These are phyloP conservation scores for Solanum dulcamara DNA, from an alignment of 257 asterid species.

Conservation along the genomic window DNA sequence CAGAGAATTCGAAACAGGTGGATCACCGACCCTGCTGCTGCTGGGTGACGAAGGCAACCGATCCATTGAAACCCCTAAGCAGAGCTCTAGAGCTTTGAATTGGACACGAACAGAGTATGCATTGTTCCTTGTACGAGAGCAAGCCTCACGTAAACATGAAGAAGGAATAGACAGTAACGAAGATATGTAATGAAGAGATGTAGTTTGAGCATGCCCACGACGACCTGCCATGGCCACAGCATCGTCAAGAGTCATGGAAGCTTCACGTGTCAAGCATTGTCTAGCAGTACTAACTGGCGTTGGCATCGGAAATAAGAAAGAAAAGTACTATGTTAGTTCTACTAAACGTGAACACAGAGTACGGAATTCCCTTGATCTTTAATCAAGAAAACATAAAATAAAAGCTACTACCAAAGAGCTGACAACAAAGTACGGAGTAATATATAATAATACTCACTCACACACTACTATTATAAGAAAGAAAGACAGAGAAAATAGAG, in stretches of 20 bases:
- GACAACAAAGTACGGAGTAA: neutral
- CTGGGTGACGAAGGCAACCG: conserved; percentile 46
- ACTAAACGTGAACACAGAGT: neutral
- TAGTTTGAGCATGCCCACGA: conserved; percentile 84
- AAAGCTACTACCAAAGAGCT: neutral
- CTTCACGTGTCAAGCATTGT: conserved; percentile 80
- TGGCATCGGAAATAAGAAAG: conserved; percentile 39
- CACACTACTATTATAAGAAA: neutral
- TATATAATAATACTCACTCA: neutral
- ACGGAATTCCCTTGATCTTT: neutral
- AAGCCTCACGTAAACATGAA: conserved; percentile 75
- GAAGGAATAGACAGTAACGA: conserved; percentile 60
- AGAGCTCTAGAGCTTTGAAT: conserved; percentile 83
- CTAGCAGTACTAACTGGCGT: conserved; percentile 71
- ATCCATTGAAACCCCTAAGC: conserved; percentile 56
- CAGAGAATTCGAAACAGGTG: conserved; percentile 76
- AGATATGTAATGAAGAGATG: conserved; percentile 80
- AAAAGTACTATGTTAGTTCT: neutral
- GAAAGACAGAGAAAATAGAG: neutral
- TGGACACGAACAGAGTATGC: conserved; percentile 63
- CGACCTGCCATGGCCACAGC: conserved; percentile 80
- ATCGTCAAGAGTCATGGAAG: conserved; percentile 61
- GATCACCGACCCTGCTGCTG: conserved; percentile 34
- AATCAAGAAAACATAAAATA: neutral
- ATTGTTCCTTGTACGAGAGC: conserved; percentile 48